Evolutionary conservation across 805 yeast species (phyloP).

Genomic region (Scheffersomyces lignosus): DNA sequence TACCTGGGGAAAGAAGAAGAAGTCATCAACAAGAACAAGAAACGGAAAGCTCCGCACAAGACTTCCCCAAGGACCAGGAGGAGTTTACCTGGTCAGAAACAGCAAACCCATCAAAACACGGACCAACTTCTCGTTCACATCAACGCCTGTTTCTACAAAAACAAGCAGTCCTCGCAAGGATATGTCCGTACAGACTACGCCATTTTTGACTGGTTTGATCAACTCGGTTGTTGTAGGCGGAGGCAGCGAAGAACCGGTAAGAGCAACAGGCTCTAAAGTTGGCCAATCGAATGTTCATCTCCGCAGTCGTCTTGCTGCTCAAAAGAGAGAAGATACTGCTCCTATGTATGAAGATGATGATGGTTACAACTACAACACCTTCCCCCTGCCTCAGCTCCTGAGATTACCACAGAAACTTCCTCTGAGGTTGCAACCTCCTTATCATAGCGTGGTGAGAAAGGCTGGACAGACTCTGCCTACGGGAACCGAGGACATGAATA

Average conservation of each 20-base stretch:
- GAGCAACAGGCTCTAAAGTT: not conserved
- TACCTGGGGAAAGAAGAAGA: not conserved
- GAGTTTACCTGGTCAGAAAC: not conserved
- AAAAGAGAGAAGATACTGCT: not conserved
- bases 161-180: not conserved
- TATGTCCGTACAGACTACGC: not conserved
- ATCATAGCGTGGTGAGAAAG: too few relatives aligned
- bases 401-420: too few relatives aligned
- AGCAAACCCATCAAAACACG: not conserved
- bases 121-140: not conserved
- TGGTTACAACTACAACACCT: conserved; percentile 3
- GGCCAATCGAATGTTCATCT: not conserved
- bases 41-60: conserved; percentile 1
- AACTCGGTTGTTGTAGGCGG: conserved; percentile 1
- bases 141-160: not conserved
- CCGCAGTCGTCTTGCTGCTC: not conserved
- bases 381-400: too few relatives aligned
- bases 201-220: conserved; percentile 1
- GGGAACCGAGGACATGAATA: too few relatives aligned
- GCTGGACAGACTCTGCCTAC: too few relatives aligned
- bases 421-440: too few relatives aligned
- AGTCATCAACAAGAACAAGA: too few relatives aligned
- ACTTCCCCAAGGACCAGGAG: conserved; percentile 2
- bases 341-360: conserved; percentile 7
- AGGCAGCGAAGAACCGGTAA: not conserved